A percentile compares a stretch with the other conserved stretches of the same genome.
phyloP scores from a whole-genome alignment of 352 stramenopile genomes.

The Pythium oligandrum region DNA sequence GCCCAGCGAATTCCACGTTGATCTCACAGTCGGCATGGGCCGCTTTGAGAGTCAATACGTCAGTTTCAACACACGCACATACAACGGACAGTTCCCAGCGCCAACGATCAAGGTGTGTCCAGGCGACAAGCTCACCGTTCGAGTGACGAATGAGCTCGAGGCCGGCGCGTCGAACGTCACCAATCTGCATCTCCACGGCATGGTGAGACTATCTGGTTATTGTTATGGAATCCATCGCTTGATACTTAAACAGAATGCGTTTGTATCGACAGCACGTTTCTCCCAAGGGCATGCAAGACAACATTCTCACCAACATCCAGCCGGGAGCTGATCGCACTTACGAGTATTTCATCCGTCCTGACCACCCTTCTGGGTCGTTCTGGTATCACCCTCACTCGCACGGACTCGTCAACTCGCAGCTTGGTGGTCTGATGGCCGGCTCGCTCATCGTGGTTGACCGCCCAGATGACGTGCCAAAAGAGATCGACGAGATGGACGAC shows the following conservation, averaged over 20 bases:
- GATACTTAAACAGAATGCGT: no score
- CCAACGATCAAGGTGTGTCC: slow-evolving; percentile 74
- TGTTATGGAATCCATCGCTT: no score
- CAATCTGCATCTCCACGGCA: slow-evolving; percentile 67
- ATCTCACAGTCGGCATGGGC: slow-evolving; percentile 46
- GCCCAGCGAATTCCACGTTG: slow-evolving; percentile 45
- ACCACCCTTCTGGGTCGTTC: slow-evolving; percentile 71
- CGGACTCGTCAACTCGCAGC: slow-evolving; percentile 70
- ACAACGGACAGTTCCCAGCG: slow-evolving; percentile 56
- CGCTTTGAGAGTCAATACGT: slow-evolving; percentile 73
- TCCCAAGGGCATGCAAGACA: slow-evolving; percentile 42
- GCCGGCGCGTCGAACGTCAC: slow-evolving; percentile 51
- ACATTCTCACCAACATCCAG: slow-evolving; percentile 52
- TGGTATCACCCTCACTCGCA: slow-evolving; percentile 80
- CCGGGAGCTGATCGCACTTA: slow-evolving; percentile 44
- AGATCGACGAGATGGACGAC: slow-evolving; percentile 58
- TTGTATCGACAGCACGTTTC: slow-evolving; percentile 36
- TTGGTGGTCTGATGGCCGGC: slow-evolving; percentile 72
- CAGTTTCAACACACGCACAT: slow-evolving; percentile 69
- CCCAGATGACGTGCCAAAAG: slow-evolving; percentile 37
- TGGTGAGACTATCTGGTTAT: slow-evolving; percentile 19
- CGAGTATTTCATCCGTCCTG: slow-evolving; percentile 56
- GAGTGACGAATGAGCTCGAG: slow-evolving; percentile 47
- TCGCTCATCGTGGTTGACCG: slow-evolving; percentile 61
- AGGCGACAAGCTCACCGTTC: slow-evolving; percentile 52